Percentiles rank a stretch among this genome's conserved stretches.
phyloP scores from a whole-genome alignment of 2,329 filamentous ascomycete genomes.

The Fusarium odoratissimum region DNA sequence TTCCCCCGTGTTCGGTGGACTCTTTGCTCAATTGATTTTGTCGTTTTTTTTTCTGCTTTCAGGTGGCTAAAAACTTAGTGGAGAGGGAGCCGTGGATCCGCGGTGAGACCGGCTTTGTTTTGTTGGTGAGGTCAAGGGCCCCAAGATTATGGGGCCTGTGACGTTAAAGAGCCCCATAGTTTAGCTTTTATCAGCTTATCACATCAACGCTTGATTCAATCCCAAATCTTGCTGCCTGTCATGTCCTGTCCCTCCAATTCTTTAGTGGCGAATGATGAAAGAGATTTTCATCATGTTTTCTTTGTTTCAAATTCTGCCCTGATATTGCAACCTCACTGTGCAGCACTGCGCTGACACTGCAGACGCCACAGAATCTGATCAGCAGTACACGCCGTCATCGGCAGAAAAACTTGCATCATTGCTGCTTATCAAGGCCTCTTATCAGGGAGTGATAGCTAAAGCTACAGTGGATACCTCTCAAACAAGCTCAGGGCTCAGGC shows the following conservation, averaged over 20 bases:
- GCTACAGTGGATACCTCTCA: slow-evolving; percentile 18
- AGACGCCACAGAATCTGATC: slow-evolving; percentile 6
- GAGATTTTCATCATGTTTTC: slow-evolving; percentile 7
- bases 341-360: background rate
- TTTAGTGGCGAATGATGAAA: slow-evolving; percentile 27
- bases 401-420: slow-evolving; percentile 10
- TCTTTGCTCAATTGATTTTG: background rate
- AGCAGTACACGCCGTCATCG: slow-evolving; percentile 6
- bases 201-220: slow-evolving; percentile 22
- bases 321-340: background rate
- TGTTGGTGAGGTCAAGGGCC: slow-evolving; percentile 6
- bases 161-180: slow-evolving; percentile 23
- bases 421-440: slow-evolving; percentile 7
- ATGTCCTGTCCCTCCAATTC: background rate
- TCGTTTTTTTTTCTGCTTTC: background rate
- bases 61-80: slow-evolving; percentile 27
- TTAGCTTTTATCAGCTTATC: slow-evolving; percentile 30
- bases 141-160: slow-evolving; percentile 23
- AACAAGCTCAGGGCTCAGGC: slow-evolving; percentile 14
- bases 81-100: slow-evolving; percentile 6
- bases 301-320: background rate
- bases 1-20: slow-evolving; percentile 34
- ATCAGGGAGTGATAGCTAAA: slow-evolving; percentile 11
- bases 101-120: slow-evolving; percentile 7
- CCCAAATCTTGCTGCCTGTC: slow-evolving; percentile 20